Evolutionary conservation across 208 protist species (phyloP).

Genomic region (Leishmania aethiopica): DNA sequence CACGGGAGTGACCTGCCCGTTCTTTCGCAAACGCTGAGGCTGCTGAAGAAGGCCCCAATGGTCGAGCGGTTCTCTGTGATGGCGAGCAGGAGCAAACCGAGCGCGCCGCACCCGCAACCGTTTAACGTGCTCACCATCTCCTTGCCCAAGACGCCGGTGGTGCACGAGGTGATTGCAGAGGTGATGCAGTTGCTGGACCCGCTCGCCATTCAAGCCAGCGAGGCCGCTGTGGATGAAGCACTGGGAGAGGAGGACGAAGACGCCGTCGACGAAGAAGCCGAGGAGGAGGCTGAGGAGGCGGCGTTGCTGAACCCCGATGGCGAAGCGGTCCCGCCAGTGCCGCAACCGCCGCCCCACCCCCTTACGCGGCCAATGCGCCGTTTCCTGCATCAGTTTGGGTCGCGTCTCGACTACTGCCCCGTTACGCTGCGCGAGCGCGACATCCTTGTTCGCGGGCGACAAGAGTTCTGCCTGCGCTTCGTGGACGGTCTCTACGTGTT

Average conservation of each 20-base stretch:
- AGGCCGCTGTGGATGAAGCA: constrained; percentile 42
- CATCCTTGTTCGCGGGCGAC: constrained; percentile 68
- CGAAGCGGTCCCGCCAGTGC: constrained; percentile 4
- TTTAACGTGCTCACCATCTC: constrained; percentile 45
- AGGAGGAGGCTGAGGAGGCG: constrained; percentile 65
- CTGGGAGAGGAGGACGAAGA: constrained; percentile 57
- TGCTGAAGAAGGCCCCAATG: constrained; percentile 1
- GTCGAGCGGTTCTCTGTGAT: constrained; percentile 7
- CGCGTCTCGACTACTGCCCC: constrained; percentile 79
- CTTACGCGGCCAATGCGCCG: constrained; percentile 48
- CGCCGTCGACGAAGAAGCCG: constrained; percentile 48
- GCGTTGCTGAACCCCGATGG: constrained; percentile 60
- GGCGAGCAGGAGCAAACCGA: not conserved
- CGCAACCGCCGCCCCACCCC: constrained; percentile 30
- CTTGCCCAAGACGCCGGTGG: constrained; percentile 9
- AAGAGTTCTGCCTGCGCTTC: constrained; percentile 66
- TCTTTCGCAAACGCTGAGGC: constrained; percentile 23
- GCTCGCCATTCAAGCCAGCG: constrained; percentile 46
- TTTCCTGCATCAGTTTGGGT: constrained; percentile 87
- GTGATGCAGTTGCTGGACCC: constrained; percentile 57
- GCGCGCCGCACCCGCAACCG: not conserved
- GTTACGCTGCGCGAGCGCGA: constrained; percentile 75
- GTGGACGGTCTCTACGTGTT: constrained; percentile 78
- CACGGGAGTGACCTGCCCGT: constrained; percentile 7
- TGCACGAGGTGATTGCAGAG: constrained; percentile 44